Evolutionary conservation across 1,284 basidiomycete genomes (phyloP).

Genomic region (Leccinum insigne): DNA sequence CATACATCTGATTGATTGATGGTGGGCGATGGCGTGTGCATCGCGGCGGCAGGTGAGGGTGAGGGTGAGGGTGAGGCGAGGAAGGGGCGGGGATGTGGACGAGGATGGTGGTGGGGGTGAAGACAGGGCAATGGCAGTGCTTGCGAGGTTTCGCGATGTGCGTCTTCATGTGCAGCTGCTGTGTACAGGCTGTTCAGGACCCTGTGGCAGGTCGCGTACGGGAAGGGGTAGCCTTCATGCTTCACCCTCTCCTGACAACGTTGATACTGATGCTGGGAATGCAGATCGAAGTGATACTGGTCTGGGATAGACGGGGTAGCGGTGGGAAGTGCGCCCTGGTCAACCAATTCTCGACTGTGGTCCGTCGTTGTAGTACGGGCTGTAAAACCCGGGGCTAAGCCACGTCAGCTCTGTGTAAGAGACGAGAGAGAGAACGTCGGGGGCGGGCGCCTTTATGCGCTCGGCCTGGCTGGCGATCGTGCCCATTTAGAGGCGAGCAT

Average conservation of each 20-base stretch:
- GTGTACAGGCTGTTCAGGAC: slow-evolving; percentile 4
- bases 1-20: too few species aligned
- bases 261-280: background rate
- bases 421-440: slow-evolving; percentile 73
- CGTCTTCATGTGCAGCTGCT: slow-evolving; percentile 6
- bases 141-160: slow-evolving; percentile 1
- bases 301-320: background rate
- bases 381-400: slow-evolving; percentile 79
- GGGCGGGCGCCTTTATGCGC: slow-evolving; percentile 56
- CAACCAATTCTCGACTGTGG: background rate
- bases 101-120: too few species aligned
- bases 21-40: too few species aligned
- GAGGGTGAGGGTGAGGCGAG: too few species aligned
- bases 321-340: background rate
- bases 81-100: too few species aligned
- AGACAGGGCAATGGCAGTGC: background rate
- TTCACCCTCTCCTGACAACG: background rate
- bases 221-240: slow-evolving; percentile 1
- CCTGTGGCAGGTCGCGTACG: background rate
- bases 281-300: background rate
- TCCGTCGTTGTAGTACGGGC: slow-evolving; percentile 82
- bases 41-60: too few species aligned
- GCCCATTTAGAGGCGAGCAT: slow-evolving; percentile 79
- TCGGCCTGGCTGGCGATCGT: slow-evolving; percentile 69
- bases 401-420: slow-evolving; percentile 93